Conservation (phyloP, 106 monocot genomes). For the Triglochin maritima region DNA sequence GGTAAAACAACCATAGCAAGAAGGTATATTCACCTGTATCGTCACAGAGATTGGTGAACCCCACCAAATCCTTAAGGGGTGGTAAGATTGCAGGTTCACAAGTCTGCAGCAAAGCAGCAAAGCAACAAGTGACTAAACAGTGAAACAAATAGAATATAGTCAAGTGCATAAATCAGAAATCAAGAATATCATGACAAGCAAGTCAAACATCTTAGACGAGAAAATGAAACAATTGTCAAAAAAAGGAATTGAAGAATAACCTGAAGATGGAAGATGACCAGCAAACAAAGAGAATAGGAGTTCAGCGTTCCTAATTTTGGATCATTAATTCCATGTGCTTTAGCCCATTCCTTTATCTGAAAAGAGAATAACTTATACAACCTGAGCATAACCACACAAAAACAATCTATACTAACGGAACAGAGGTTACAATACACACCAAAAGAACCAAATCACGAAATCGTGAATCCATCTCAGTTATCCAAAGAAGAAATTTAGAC, state of each 20-base stretch:
- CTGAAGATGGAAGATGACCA: constrained; percentile 92
- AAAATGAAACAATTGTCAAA: not conserved
- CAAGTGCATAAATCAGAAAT: too few species aligned
- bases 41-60: not conserved
- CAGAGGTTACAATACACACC: constrained; percentile 30
- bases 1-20: too few species aligned
- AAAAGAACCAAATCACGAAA: constrained; percentile 85
- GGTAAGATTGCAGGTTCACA: constrained; percentile 73
- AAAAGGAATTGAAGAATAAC: constrained; percentile 17
- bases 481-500: constrained; percentile 49
- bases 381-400: not conserved
- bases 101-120: constrained; percentile 29
- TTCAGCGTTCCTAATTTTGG: constrained; percentile 75
- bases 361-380: constrained; percentile 2
- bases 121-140: not conserved
- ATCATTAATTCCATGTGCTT: constrained; percentile 70
- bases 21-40: too few species aligned
- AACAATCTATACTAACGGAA: constrained; percentile 63
- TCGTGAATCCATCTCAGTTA: constrained; percentile 49
- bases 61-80: constrained; percentile 7
- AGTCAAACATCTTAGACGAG: not conserved
- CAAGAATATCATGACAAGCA: too few species aligned
- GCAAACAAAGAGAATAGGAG: constrained; percentile 79
- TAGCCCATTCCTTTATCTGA: constrained; percentile 92
- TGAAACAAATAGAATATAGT: not conserved